Base-by-base conservation (phyloP, 306 rosid species). In the Cicer yamashitae region DNA sequence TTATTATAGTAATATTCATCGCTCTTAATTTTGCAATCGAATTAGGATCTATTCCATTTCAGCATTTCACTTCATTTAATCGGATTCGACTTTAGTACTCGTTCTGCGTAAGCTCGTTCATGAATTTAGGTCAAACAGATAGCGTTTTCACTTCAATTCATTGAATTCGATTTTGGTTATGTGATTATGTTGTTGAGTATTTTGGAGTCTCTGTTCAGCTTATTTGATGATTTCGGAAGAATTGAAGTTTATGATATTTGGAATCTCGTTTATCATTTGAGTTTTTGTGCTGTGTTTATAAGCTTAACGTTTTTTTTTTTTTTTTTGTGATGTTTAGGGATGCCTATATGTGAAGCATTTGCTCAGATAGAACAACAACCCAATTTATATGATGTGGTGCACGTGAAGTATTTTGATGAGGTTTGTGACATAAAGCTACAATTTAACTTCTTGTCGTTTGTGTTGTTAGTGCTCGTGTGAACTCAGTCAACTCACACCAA, bases 271-370 rank as follows among this genome's bases (percentile, higher is more conserved):
- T 11, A 20, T 30, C 17, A 20, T 47, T 64, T 45, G 6, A 43
- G 14, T 46, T 68, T 68, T 44, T 39, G 11, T 50, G 30, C 6
- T 73, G 64, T 40, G 63, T 34, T 73, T 69, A 14, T 22, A 46
- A 41, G 51, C 70, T 47, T 20, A 7, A 52, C 20, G 34, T 76
- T 46, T 43, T 30, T 20, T 12, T 17, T 56, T 69, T n/a, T n/a
- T n/a, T n/a, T 13, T 5, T 68, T 8, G 0, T 69, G 70, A 7
- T 81, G 60, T 75, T 86, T 87, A 92, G 98, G 99, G 74, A 96
- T 96, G 99, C 94, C 99, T 10, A 89, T 96, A 74, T 89, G 94
- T 53, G 97, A 96, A 86, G 99, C 98, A 54, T 96, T 96, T 89
- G 94, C 91, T 47, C 97, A 90, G 77, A 96, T 96, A 38, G 98